Conservation (phyloP, 1,284 basidiomycete species). For the Moesziomyces antarcticus region DNA sequence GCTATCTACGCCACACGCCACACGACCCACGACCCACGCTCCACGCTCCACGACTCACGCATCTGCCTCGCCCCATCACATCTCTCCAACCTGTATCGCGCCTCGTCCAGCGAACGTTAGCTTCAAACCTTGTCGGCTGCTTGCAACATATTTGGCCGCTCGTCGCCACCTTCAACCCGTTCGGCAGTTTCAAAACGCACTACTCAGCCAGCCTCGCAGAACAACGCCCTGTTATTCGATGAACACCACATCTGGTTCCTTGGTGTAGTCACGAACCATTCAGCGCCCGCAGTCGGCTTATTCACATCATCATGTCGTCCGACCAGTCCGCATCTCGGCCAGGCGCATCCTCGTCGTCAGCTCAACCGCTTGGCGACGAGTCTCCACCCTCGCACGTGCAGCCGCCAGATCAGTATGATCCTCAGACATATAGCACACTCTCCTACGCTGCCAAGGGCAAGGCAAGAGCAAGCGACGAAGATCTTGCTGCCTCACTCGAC, state of each 20-base stretch:
- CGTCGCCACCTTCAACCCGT: neutral
- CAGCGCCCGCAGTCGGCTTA: neutral
- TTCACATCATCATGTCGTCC: conserved; percentile 18
- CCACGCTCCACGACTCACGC: no score
- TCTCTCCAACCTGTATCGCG: no score
- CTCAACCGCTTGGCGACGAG: neutral
- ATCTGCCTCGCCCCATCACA: neutral
- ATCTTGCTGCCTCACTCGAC: neutral
- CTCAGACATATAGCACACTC: neutral
- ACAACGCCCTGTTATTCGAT: neutral
- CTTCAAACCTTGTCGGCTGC: no score
- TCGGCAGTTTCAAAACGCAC: no score
- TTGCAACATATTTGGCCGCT: neutral
- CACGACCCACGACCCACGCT: neutral
- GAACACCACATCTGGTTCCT: neutral
- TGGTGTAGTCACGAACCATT: neutral
- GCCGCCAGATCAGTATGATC: neutral
- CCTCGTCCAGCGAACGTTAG: no score
- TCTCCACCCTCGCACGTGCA: neutral
- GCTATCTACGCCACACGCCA: neutral
- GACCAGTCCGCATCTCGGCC: conserved; percentile 5
- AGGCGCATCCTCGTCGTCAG: conserved; percentile 10
- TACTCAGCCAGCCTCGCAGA: no score
- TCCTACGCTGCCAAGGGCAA: conserved; percentile 31
- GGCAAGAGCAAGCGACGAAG: conserved; percentile 20